Evolutionary conservation across 2,329 filamentous ascomycete genomes (phyloP), one percentile per base, ranked within the genome.

Genomic region (Tolypocladium cylindrosporum): DNA sequence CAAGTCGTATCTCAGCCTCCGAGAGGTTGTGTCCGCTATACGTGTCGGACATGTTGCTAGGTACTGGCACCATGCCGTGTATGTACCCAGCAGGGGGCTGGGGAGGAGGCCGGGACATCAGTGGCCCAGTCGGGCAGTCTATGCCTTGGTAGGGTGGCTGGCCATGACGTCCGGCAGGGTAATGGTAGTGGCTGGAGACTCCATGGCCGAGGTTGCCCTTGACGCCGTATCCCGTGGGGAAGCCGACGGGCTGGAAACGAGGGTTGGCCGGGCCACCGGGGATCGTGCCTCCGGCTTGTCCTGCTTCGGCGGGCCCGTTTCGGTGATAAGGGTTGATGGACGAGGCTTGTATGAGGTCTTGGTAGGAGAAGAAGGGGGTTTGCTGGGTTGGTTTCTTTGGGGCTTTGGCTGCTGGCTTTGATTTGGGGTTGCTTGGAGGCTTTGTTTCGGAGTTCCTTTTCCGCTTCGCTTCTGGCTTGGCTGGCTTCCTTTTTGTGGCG

Each of bases 1-100:
- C 87, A 24, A 80, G 73, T 57, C 80, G 77, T 19, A 91, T 76
- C 65, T 89, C 80, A 3, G 78, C 80, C 61, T 88, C 82, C 3
- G 83, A 57, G 7, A 27, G 34, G 16, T 14, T 27, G 55, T n/a
- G 45, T 34, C 27, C 48, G 8, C 40, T n/a, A 39, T 43, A 16
- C 1, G 52, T 50, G 45, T 57, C 56, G 31, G 45, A 51, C 16
- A 48, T 45, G 7, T 50, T 36, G 9, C 34, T 36, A 0, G 10
- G 31, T 52, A 14, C n/a, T 21, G 34, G 21, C 14, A 39, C 55
- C 19, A 4, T n/a, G 31, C 13, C 21, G 13, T 45, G 16, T 11
- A 13, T 9, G 34, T 48, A 34, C 54, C 14, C 19, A n/a, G n/a
- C 21, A n/a, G 51, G n/a, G 16, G 51, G 19, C 11, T 3, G n/a